Conservation (phyloP, 345 rosid genomes). For the Theobroma cacao region DNA sequence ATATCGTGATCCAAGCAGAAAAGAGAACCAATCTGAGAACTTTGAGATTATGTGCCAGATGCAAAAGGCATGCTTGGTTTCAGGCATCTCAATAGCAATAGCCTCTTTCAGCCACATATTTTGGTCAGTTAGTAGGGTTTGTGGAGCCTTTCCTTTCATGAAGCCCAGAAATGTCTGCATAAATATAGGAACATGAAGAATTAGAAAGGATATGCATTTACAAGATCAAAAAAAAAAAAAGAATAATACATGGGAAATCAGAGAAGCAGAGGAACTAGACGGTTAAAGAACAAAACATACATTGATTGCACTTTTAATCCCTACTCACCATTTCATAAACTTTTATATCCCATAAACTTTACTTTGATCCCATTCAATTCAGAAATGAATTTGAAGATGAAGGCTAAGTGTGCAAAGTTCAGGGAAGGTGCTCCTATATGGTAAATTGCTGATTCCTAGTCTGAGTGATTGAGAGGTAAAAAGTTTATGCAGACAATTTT, state of each 20-base stretch:
- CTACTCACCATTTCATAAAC: too few species aligned
- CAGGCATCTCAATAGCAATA: constrained; percentile 44
- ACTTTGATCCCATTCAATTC: not conserved
- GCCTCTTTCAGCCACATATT: constrained; percentile 61
- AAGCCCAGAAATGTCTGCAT: constrained; percentile 49
- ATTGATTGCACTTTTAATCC: not conserved
- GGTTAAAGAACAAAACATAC: not conserved
- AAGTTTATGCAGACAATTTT: not conserved
- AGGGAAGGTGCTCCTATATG: not conserved
- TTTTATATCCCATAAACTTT: not conserved
- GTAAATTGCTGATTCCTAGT: not conserved
- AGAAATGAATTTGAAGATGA: not conserved
- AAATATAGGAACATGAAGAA: constrained; percentile 2
- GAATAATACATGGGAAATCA: not conserved
- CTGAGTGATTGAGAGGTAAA: not conserved
- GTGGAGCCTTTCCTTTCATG: constrained; percentile 60
- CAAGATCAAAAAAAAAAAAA: not conserved
- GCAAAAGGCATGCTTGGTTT: constrained; percentile 50
- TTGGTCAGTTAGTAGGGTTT: constrained; percentile 50
- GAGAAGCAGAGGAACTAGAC: not conserved
- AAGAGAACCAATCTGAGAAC: constrained; percentile 53
- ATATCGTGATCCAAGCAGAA: constrained; percentile 43
- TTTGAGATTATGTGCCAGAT: constrained; percentile 51
- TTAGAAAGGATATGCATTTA: not conserved
- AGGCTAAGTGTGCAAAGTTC: not conserved